phyloP scores from a whole-genome alignment of 495 filamentous ascomycete genomes.

The Penicillium robsamsonii region DNA sequence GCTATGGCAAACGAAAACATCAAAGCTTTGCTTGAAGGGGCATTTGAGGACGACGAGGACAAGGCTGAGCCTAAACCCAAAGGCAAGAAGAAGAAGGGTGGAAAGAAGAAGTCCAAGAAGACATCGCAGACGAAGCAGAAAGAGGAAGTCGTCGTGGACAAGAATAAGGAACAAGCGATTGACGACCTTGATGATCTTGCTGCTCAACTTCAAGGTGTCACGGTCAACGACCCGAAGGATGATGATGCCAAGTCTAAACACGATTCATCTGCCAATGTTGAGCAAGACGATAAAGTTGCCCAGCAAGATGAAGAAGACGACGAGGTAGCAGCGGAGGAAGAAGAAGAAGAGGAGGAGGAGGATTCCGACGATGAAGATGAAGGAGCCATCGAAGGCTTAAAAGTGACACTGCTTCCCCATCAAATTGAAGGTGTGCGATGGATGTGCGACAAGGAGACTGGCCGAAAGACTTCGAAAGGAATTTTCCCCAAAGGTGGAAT shows the following conservation, averaged over 20 bases:
- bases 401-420: slow-evolving; percentile 84
- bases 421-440: slow-evolving; percentile 89
- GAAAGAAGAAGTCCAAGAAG: slow-evolving; percentile 44
- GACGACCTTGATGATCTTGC: slow-evolving; percentile 53
- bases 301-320: slow-evolving; percentile 52
- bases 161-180: slow-evolving; percentile 22
- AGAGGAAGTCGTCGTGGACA: slow-evolving; percentile 33
- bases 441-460: slow-evolving; percentile 88
- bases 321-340: slow-evolving; percentile 48
- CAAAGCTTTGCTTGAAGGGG: slow-evolving; percentile 82
- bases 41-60: slow-evolving; percentile 79
- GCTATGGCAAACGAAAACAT: slow-evolving; percentile 78
- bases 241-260: slow-evolving; percentile 19
- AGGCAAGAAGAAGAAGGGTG: slow-evolving; percentile 48
- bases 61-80: slow-evolving; percentile 51
- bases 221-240: slow-evolving; percentile 42
- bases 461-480: slow-evolving; percentile 68
- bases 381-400: slow-evolving; percentile 75
- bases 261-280: slow-evolving; percentile 9
- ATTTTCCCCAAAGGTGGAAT: slow-evolving; percentile 84
- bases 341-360: slow-evolving; percentile 47
- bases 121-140: slow-evolving; percentile 34
- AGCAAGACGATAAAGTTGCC: slow-evolving; percentile 26
- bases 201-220: slow-evolving; percentile 58
- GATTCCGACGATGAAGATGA: slow-evolving; percentile 71